Percentiles rank a stretch among this genome's conserved stretches.
Evolutionary conservation across 2,329 filamentous ascomycete genomes (phyloP).

Genomic region (Boeremia lycopersici): DNA sequence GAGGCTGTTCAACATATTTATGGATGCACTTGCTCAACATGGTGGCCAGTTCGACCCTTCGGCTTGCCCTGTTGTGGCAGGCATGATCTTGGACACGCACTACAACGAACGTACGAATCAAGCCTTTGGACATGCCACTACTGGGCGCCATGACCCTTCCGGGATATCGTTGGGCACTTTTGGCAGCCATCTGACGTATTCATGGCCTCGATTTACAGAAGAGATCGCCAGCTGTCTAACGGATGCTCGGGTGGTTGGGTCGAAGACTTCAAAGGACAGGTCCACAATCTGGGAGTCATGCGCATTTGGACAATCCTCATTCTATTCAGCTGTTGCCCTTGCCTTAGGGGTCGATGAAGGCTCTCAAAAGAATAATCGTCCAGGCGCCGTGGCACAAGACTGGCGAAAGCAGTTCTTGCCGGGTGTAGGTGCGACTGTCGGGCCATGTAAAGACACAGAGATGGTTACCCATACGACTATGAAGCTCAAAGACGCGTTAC

Average conservation of each 20-base stretch:
- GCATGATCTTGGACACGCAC: conserved; percentile 39
- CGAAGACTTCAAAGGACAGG: conserved; percentile 38
- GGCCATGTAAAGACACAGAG: conserved; percentile 10
- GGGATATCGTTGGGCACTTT: conserved; percentile 37
- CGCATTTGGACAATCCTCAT: conserved; percentile 48
- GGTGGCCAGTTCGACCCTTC: conserved; percentile 33
- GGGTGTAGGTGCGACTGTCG: not conserved
- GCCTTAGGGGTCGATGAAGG: conserved; percentile 38
- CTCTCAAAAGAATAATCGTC: not conserved
- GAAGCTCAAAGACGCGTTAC: conserved; percentile 41
- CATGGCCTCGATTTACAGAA: conserved; percentile 40
- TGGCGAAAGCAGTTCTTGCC: conserved; percentile 54
- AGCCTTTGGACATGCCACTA: conserved; percentile 33
- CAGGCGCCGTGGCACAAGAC: conserved; percentile 8
- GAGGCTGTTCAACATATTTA: conserved; percentile 28
- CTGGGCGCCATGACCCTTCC: conserved; percentile 31
- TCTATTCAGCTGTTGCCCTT: conserved; percentile 47
- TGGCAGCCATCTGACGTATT: conserved; percentile 36
- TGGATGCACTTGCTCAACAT: conserved; percentile 29
- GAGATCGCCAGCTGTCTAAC: conserved; percentile 36
- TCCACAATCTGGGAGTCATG: conserved; percentile 55
- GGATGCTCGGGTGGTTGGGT: conserved; percentile 47
- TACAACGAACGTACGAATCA: conserved; percentile 30
- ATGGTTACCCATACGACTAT: conserved; percentile 38
- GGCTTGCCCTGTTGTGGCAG: conserved; percentile 36